Conservation (phyloP, 768 basidiomycete species). For the Cystofilobasidium ferigula region DNA sequence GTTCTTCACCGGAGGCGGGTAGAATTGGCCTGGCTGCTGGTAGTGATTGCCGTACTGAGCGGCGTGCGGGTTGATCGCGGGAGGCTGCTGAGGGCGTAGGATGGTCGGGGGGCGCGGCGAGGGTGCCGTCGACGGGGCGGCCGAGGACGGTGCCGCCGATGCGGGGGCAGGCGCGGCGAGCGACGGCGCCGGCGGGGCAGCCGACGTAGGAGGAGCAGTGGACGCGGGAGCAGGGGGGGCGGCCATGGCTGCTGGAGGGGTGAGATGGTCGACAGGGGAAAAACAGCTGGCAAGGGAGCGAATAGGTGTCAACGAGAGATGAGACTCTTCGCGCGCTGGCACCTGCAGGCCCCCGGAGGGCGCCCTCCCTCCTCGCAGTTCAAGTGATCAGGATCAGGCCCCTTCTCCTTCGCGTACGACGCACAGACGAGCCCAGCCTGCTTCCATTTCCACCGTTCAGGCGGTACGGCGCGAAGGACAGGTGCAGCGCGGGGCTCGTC, state of each 20-base stretch:
- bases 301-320: no score
- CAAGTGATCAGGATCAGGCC: no score
- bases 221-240: constrained; percentile 13
- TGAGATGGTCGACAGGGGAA: no score
- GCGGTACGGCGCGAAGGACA: no score
- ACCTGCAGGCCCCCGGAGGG: no score
- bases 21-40: constrained; percentile 1
- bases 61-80: constrained; percentile 6
- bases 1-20: constrained; percentile 17
- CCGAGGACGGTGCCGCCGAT: constrained; percentile 5
- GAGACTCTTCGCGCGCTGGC: no score
- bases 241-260: background rate
- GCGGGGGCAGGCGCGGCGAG: background rate
- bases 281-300: no score
- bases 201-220: background rate
- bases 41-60: constrained; percentile 11
- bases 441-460: no score
- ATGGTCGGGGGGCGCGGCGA: constrained; percentile 7
- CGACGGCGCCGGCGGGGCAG: constrained; percentile 9
- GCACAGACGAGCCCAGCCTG: no score
- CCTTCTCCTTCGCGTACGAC: no score
- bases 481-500: no score
- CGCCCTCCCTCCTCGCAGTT: no score
- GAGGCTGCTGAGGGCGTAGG: constrained; percentile 9
- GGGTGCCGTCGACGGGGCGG: background rate